Percentiles rank a stretch among this genome's conserved stretches.
phyloP scores from a whole-genome alignment of 257 asterid genomes.

The Forsythia viridissima region DNA sequence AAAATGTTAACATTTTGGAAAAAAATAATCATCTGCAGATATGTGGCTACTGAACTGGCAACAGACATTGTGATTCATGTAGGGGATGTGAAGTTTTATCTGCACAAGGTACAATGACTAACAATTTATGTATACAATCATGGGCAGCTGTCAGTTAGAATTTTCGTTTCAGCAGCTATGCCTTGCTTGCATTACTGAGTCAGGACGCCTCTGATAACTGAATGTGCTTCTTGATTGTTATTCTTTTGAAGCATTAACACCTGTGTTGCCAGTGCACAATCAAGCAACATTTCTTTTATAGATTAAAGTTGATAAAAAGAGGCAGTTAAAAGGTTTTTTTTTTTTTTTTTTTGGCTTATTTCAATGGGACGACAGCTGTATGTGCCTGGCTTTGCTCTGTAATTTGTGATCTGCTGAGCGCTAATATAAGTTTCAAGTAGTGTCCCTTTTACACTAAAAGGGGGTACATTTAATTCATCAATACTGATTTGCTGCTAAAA shows the following conservation, averaged over 20 bases:
- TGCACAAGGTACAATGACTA: constrained; percentile 76
- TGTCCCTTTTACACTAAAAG: background rate
- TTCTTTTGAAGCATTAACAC: background rate
- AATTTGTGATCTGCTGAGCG: background rate
- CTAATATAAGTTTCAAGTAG: background rate
- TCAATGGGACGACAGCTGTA: background rate
- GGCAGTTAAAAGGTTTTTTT: background rate
- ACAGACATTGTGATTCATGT: constrained; percentile 65
- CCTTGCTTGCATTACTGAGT: background rate
- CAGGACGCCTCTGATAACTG: background rate
- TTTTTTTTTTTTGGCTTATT: background rate
- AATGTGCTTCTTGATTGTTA: background rate
- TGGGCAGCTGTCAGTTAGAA: background rate
- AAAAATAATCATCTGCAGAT: constrained; percentile 46
- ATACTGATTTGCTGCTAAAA: constrained; percentile 25
- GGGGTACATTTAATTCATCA: background rate
- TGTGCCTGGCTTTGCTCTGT: background rate
- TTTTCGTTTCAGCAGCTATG: constrained; percentile 1
- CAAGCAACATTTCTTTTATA: background rate
- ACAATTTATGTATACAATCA: background rate
- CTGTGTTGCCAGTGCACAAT: background rate
- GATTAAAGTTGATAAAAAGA: background rate
- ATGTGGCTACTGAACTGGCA: constrained; percentile 84
- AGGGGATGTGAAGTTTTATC: constrained; percentile 75
- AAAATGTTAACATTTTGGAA: background rate